Conservation (phyloP, 345 rosid genomes). For the Psidium friedrichsthalianum region DNA sequence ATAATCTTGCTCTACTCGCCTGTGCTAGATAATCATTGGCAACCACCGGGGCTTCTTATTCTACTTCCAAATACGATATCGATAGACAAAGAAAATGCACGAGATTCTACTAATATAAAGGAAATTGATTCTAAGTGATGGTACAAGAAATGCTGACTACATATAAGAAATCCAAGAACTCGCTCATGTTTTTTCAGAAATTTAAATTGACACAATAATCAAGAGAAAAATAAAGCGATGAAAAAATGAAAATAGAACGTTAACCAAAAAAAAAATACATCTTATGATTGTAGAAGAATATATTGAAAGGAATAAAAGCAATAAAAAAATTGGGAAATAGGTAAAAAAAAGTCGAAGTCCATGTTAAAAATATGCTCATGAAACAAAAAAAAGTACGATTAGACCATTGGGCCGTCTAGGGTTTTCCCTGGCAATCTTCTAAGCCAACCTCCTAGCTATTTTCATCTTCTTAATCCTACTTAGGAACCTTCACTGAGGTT, state of each 20-base stretch:
- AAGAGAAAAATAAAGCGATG: not conserved
- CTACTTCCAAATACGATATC: not conserved
- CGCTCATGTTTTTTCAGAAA: not conserved
- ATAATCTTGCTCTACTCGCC: not conserved
- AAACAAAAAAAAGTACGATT: not conserved
- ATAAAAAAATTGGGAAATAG: not conserved
- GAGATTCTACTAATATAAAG: not conserved
- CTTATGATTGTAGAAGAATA: not conserved
- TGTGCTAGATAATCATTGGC: not conserved
- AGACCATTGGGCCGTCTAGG: not conserved
- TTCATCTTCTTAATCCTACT: no score
- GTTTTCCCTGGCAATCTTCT: not conserved
- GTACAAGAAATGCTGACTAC: not conserved
- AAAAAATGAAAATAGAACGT: not conserved
- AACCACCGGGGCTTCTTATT: not conserved
- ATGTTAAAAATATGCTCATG: not conserved
- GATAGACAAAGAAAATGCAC: not conserved
- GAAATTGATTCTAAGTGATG: not conserved
- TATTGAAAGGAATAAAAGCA: not conserved
- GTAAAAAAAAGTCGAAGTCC: not conserved
- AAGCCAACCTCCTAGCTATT: no score
- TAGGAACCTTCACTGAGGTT: no score
- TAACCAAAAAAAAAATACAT: not conserved
- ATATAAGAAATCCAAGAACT: not conserved
- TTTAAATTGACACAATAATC: no score